These are phyloP conservation scores for Pleurotus tuoliensis DNA, from an alignment of 768 basidiomycete genomes.

Conservation along the genomic window DNA sequence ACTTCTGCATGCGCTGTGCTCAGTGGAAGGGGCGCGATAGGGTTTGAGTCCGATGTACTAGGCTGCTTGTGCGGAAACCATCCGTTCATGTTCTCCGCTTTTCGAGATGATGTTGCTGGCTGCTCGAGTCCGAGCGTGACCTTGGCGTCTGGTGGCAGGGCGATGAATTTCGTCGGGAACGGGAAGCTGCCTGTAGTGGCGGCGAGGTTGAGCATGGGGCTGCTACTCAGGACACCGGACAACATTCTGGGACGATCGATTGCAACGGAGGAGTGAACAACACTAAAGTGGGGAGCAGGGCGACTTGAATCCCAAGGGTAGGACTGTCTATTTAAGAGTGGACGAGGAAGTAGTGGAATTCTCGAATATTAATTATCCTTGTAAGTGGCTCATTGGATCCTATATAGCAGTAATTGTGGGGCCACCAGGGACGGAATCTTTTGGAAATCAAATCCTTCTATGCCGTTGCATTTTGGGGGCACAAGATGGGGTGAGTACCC, in stretches of 20 bases:
- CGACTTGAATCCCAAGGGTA: background rate
- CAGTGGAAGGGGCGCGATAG: conserved; percentile 37
- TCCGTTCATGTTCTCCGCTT: conserved; percentile 32
- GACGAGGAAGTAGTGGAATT: background rate
- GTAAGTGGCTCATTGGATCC: background rate
- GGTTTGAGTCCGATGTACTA: conserved; percentile 14
- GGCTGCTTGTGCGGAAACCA: conserved; percentile 32
- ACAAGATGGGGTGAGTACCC: background rate
- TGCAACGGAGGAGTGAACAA: background rate
- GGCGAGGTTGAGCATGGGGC: conserved; percentile 29
- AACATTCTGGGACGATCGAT: background rate
- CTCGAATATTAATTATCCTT: background rate
- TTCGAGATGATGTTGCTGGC: conserved; percentile 13
- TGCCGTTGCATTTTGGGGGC: background rate
- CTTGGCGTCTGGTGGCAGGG: conserved; percentile 23
- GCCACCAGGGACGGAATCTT: background rate
- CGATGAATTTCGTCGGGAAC: conserved; percentile 31
- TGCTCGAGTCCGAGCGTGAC: conserved; percentile 28
- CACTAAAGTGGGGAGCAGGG: background rate
- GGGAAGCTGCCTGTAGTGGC: conserved; percentile 32
- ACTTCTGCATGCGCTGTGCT: conserved; percentile 42
- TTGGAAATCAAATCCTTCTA: background rate
- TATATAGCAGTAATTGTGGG: background rate
- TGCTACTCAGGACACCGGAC: conserved; percentile 14
- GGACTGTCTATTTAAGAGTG: background rate